Conservation (phyloP, 1,139 yeast species). For the Geotrichum bryndzae region DNA sequence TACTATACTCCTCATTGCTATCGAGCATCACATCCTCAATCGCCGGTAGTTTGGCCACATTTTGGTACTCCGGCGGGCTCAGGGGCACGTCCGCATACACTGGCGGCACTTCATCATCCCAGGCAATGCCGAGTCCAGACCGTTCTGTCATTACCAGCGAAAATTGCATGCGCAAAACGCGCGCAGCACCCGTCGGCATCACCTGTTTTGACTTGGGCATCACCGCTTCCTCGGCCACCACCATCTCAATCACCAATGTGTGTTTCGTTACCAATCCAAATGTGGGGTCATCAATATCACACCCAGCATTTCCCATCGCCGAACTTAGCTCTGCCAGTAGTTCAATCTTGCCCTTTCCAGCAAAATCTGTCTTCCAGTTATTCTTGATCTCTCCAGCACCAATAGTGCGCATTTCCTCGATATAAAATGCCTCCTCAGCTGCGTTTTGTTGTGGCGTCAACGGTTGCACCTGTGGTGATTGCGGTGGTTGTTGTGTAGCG, state of each 20-base stretch:
- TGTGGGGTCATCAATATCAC: conserved; percentile 60
- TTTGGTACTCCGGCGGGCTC: conserved; percentile 75
- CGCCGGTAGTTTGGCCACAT: conserved; percentile 28
- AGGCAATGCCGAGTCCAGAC: conserved; percentile 91
- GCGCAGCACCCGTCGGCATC: conserved; percentile 79
- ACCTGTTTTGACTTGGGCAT: conserved; percentile 27
- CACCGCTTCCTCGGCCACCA: conserved; percentile 84
- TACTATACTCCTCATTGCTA: background rate
- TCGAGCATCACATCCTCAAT: conserved; percentile 24
- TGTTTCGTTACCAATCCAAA: conserved; percentile 74
- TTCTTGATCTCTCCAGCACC: conserved; percentile 73
- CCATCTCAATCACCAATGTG: conserved; percentile 71
- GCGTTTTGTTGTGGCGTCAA: background rate
- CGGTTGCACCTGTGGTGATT: background rate
- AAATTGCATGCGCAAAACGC: conserved; percentile 93
- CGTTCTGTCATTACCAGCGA: conserved; percentile 74
- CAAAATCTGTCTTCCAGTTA: conserved; percentile 94
- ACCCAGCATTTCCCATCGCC: conserved; percentile 41
- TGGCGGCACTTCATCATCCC: conserved; percentile 99
- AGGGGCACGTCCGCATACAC: conserved; percentile 80
- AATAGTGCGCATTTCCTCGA: conserved; percentile 69
- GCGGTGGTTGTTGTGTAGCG: background rate
- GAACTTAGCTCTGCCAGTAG: conserved; percentile 28
- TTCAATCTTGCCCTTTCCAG: conserved; percentile 70
- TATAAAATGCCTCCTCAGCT: conserved; percentile 36